Conservation (phyloP, 163 green algal species). For the Prototheca cutis region DNA sequence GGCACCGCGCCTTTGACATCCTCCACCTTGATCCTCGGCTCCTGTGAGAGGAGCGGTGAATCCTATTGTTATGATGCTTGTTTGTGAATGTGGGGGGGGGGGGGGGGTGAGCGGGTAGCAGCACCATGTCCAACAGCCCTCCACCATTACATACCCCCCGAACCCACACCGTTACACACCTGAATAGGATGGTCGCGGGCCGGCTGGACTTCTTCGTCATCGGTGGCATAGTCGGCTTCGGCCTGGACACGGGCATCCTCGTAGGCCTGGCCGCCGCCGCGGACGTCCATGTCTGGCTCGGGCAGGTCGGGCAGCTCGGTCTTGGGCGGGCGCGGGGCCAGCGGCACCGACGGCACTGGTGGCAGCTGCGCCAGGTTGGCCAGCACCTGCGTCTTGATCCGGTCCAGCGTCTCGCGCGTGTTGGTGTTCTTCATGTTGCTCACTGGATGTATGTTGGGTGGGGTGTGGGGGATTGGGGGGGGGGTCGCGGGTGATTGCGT, state of each 20-base stretch:
- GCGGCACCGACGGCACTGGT: constrained; percentile 40
- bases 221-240: constrained; percentile 28
- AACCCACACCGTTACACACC: too few relatives aligned
- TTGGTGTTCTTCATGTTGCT: constrained; percentile 87
- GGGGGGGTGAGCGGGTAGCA: too few relatives aligned
- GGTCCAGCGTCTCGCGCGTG: constrained; percentile 54
- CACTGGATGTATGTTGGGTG: too few relatives aligned
- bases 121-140: too few relatives aligned
- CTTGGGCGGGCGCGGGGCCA: constrained; percentile 23
- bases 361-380: constrained; percentile 55
- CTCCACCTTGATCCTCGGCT: too few relatives aligned
- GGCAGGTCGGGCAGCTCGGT: constrained; percentile 12
- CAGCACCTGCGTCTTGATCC: constrained; percentile 53
- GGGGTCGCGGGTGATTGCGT: too few relatives aligned
- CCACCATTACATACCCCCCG: too few relatives aligned
- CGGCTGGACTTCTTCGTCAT: neutral
- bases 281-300: constrained; percentile 33
- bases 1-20: too few relatives aligned
- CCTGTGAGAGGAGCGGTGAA: too few relatives aligned
- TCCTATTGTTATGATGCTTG: too few relatives aligned
- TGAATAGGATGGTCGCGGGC: neutral
- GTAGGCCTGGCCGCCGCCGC: constrained; percentile 36
- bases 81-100: too few relatives aligned
- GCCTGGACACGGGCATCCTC: constrained; percentile 43
- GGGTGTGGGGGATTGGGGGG: too few relatives aligned